phyloP scores from a whole-genome alignment of 2,329 filamentous ascomycete genomes.

The Cytospora schulzeri region DNA sequence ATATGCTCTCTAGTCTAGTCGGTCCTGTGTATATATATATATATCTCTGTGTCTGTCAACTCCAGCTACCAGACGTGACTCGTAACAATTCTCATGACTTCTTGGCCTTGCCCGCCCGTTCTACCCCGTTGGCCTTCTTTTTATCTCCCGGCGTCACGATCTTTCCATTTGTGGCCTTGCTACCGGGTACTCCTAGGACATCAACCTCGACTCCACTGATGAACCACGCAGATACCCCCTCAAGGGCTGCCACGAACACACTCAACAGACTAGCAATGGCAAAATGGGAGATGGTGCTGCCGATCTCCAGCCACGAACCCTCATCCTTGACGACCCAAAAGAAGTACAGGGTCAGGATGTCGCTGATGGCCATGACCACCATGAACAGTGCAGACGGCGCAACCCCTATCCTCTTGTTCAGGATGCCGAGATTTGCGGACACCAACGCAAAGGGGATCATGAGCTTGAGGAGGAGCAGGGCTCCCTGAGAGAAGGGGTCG shows the following conservation, averaged over 20 bases:
- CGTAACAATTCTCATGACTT: slow-evolving; percentile 14
- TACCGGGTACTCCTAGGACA: slow-evolving; percentile 12
- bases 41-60: too few relatives aligned
- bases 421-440: slow-evolving; percentile 88
- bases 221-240: slow-evolving; percentile 82
- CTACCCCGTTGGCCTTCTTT: slow-evolving; percentile 4
- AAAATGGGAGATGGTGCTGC: slow-evolving; percentile 94
- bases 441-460: slow-evolving; percentile 92
- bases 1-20: background rate
- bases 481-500: slow-evolving; percentile 88
- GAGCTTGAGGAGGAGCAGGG: slow-evolving; percentile 83
- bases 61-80: background rate
- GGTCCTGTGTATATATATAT: background rate
- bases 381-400: slow-evolving; percentile 91
- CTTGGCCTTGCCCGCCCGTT: background rate
- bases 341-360: slow-evolving; percentile 91
- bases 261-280: slow-evolving; percentile 87
- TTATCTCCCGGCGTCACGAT: background rate
- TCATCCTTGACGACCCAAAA: slow-evolving; percentile 98
- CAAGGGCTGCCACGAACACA: slow-evolving; percentile 86
- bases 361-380: slow-evolving; percentile 87
- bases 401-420: slow-evolving; percentile 82
- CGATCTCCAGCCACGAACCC: slow-evolving; percentile 96
- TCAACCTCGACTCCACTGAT: slow-evolving; percentile 77
- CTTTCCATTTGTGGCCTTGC: slow-evolving; percentile 5